phyloP scores from a whole-genome alignment of 495 filamentous ascomycete genomes.

The Lepraria neglecta region DNA sequence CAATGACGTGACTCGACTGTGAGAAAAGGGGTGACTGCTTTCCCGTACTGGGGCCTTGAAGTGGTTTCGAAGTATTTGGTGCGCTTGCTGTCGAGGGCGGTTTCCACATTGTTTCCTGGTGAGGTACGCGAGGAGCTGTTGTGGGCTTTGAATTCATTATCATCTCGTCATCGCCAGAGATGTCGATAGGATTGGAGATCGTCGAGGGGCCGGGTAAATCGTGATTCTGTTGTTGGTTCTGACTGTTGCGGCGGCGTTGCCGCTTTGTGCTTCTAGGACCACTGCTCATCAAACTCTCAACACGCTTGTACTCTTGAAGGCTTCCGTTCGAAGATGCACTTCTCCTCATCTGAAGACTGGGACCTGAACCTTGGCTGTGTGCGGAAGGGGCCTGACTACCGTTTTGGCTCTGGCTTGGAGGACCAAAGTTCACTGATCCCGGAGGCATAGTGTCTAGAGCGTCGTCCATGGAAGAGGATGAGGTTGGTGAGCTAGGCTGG shows the following conservation, averaged over 20 bases:
- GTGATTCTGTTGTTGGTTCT: not conserved
- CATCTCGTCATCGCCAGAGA: slow-evolving; percentile 16
- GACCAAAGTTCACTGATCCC: not conserved
- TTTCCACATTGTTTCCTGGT: slow-evolving; percentile 3
- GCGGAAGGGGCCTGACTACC: slow-evolving; percentile 13
- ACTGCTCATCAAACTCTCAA: slow-evolving; percentile 24
- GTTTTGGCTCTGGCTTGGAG: slow-evolving; percentile 2
- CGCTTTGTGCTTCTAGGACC: slow-evolving; percentile 12
- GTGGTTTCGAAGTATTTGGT: not conserved
- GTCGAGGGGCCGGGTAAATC: not conserved
- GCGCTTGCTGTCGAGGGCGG: not conserved
- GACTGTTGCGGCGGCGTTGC: slow-evolving; percentile 7
- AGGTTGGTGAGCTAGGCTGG: slow-evolving; percentile 8
- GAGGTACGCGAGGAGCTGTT: not conserved
- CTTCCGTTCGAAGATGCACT: not conserved
- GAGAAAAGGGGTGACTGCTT: slow-evolving; percentile 15
- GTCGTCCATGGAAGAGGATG: slow-evolving; percentile 14
- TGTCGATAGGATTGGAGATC: slow-evolving; percentile 11
- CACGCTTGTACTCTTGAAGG: slow-evolving; percentile 15
- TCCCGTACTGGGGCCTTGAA: not conserved
- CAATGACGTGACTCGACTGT: not conserved
- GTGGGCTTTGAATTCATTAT: not conserved
- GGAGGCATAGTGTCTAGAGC: slow-evolving; percentile 13
- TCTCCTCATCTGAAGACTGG: slow-evolving; percentile 10
- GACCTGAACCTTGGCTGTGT: slow-evolving; percentile 1